Conservation (phyloP, 768 basidiomycete species). For the Hypsizygus marmoreus region DNA sequence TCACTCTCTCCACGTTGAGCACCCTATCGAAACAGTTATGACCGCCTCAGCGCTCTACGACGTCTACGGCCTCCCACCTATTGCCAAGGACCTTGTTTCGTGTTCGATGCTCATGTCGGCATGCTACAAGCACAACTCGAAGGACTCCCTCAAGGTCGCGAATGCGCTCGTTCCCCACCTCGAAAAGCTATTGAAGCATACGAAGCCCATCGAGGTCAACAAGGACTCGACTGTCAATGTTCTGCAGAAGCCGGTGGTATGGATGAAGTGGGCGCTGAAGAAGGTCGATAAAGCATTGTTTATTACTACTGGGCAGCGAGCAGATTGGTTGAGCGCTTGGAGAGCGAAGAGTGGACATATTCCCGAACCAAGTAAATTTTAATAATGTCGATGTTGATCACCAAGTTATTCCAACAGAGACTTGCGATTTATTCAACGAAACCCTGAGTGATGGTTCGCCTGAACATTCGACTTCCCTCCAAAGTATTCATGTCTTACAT, state of each 20-base stretch:
- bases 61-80: slow-evolving; percentile 53
- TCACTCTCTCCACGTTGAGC: slow-evolving; percentile 50
- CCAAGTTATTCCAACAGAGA: too few species aligned
- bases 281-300: slow-evolving; percentile 29
- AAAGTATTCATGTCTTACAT: too few species aligned
- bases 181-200: slow-evolving; percentile 25
- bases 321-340: slow-evolving; percentile 35
- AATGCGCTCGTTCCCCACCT: slow-evolving; percentile 44
- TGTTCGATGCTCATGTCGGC: slow-evolving; percentile 59
- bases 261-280: slow-evolving; percentile 31
- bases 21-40: slow-evolving; percentile 50
- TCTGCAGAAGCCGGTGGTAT: slow-evolving; percentile 22
- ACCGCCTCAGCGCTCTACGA: slow-evolving; percentile 55
- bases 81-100: slow-evolving; percentile 56
- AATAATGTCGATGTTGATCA: too few species aligned
- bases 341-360: slow-evolving; percentile 17
- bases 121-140: slow-evolving; percentile 48
- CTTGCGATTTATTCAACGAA: too few species aligned
- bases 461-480: too few species aligned
- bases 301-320: slow-evolving; percentile 21
- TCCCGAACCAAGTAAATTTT: too few species aligned
- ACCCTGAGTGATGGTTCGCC: too few species aligned
- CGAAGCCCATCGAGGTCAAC: slow-evolving; percentile 11
- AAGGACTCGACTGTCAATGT: slow-evolving; percentile 7
- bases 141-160: slow-evolving; percentile 42